A percentile compares a stretch with the other conserved stretches of the same genome.
Conservation (phyloP, 2,329 filamentous ascomycete species). For the Aureobasidium sp. region DNA sequence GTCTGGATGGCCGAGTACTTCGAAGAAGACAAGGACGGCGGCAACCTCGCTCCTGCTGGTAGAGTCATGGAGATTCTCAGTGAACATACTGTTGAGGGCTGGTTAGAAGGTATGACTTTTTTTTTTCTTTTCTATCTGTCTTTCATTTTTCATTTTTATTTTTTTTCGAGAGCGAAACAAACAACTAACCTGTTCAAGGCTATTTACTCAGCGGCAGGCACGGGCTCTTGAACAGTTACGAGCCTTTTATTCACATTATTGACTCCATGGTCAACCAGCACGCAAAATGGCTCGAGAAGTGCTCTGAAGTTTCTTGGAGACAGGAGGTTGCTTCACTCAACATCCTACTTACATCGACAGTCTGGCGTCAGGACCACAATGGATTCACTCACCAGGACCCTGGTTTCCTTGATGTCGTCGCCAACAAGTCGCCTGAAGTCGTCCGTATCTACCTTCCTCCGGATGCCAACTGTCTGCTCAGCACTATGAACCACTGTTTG, state of each 20-base stretch:
- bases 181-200: too few relatives aligned
- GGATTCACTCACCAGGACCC: conserved; percentile 77
- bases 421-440: conserved; percentile 72
- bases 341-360: conserved; percentile 68
- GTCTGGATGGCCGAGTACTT: conserved; percentile 75
- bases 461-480: conserved; percentile 70
- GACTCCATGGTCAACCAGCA: conserved; percentile 83
- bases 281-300: conserved; percentile 80
- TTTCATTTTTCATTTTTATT: too few relatives aligned
- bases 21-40: conserved; percentile 65
- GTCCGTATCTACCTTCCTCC: conserved; percentile 75
- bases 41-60: conserved; percentile 59
- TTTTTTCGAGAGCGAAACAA: too few relatives aligned
- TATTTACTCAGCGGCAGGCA: too few relatives aligned
- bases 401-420: conserved; percentile 69
- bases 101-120: conserved; percentile 54
- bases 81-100: conserved; percentile 71
- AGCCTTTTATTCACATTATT: conserved; percentile 75
- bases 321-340: conserved; percentile 66
- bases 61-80: conserved; percentile 80
- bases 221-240: conserved; percentile 80
- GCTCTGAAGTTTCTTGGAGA: conserved; percentile 70
- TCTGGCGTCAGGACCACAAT: conserved; percentile 78
- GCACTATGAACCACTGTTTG: conserved; percentile 68
- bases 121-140: too few relatives aligned